A percentile compares a stretch with the other conserved stretches of the same genome.
These are phyloP conservation scores for Skeletonema costatum DNA, from an alignment of 108 stramenopile species.

Conservation along the genomic window DNA sequence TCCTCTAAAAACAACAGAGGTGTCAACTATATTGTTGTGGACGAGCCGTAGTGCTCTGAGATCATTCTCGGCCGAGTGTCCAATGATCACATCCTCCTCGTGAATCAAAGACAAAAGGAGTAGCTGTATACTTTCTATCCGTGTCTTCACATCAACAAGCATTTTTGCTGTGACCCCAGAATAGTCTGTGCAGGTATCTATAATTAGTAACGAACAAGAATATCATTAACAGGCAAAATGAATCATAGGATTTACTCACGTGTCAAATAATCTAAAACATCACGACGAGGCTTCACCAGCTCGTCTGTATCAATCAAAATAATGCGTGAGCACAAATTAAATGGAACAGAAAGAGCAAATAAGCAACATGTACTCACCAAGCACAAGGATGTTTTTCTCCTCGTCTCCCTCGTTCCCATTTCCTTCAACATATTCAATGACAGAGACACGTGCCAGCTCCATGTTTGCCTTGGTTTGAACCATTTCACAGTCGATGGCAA, in stretches of 20 bases:
- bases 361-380: constrained; percentile 1
- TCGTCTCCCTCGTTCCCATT: constrained; percentile 8
- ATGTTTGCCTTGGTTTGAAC: constrained; percentile 65
- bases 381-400: constrained; percentile 9
- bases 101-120: constrained; percentile 62
- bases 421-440: constrained; percentile 56
- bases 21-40: constrained; percentile 83
- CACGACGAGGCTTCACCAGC: constrained; percentile 75
- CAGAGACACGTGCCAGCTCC: constrained; percentile 86
- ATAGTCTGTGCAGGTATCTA: constrained; percentile 35
- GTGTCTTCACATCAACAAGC: constrained; percentile 58
- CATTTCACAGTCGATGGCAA: constrained; percentile 96
- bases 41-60: constrained; percentile 73
- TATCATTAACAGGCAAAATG: background rate
- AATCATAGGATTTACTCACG: constrained; percentile 16
- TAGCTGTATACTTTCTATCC: constrained; percentile 77
- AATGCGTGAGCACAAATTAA: background rate
- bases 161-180: constrained; percentile 76
- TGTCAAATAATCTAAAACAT: constrained; percentile 73
- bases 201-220: background rate
- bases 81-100: constrained; percentile 81
- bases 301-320: constrained; percentile 53
- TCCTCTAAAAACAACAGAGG: constrained; percentile 77
- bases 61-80: constrained; percentile 94
- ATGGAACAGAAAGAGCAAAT: background rate